phyloP scores from a whole-genome alignment of 768 basidiomycete genomes.

The Boletus reticulatus region DNA sequence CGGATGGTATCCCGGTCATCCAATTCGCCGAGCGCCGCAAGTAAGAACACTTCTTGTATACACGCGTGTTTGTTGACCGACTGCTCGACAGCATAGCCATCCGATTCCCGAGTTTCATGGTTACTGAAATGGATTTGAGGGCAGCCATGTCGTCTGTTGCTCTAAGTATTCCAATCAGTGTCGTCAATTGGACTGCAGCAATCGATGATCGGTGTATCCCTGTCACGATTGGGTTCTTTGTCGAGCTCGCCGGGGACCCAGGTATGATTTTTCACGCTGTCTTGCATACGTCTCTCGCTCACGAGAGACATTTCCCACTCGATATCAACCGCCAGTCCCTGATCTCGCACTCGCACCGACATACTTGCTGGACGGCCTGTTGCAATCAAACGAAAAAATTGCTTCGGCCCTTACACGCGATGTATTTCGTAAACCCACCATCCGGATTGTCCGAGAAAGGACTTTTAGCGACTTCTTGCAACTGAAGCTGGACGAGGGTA shows the following conservation, averaged over 20 bases:
- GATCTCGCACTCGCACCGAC: background rate
- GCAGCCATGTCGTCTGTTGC: background rate
- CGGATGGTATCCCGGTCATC: conserved; percentile 15
- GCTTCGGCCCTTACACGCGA: background rate
- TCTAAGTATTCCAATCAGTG: background rate
- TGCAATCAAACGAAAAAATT: background rate
- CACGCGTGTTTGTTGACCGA: background rate
- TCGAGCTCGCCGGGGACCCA: conserved; percentile 1
- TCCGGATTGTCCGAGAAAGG: conserved; percentile 16
- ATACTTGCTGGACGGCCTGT: conserved; percentile 6
- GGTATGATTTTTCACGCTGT: background rate
- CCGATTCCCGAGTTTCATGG: conserved; percentile 5
- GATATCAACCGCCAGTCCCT: background rate
- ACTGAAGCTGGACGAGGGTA: conserved; percentile 11
- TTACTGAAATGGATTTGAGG: conserved; percentile 10
- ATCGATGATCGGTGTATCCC: background rate
- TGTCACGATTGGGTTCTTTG: conserved; percentile 11
- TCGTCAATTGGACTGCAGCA: conserved; percentile 11
- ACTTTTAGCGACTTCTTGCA: conserved; percentile 22
- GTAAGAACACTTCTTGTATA: background rate
- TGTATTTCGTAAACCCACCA: conserved; percentile 12
- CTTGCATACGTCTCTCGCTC: background rate
- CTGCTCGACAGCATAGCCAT: background rate
- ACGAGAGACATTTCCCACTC: background rate
- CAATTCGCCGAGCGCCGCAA: conserved; percentile 9